These are phyloP conservation scores for Cutaneotrichosporon arboriforme DNA, from an alignment of 1,284 basidiomycete species.

Conservation along the genomic window DNA sequence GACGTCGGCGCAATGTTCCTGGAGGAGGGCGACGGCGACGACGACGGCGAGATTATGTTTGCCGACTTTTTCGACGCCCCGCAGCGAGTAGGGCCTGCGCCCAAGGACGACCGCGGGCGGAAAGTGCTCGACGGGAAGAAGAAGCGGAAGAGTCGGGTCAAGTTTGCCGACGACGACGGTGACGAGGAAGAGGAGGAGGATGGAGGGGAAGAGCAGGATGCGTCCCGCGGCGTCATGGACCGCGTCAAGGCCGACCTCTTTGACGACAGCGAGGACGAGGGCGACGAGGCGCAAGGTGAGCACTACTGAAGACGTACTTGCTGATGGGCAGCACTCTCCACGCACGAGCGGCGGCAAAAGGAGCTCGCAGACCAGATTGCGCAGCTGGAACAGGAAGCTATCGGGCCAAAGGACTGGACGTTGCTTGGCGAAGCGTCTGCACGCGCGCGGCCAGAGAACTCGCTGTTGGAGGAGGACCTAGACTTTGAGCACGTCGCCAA, in stretches of 20 bases:
- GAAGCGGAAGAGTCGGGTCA: conserved; percentile 40
- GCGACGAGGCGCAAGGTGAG: conserved; percentile 36
- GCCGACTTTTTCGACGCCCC: conserved; percentile 61
- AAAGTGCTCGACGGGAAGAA: conserved; percentile 38
- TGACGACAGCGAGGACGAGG: conserved; percentile 52
- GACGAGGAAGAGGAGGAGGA: conserved; percentile 31
- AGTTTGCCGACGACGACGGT: conserved; percentile 31
- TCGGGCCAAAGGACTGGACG: conserved; percentile 73
- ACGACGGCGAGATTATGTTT: conserved; percentile 48
- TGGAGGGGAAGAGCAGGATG: conserved; percentile 31
- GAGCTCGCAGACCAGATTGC: conserved; percentile 54
- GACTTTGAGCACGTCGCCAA: conserved; percentile 89
- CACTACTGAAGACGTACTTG: not conserved
- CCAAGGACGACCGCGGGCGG: conserved; percentile 28
- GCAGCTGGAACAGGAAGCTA: conserved; percentile 53
- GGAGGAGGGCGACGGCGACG: conserved; percentile 46
- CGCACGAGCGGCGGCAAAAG: conserved; percentile 52
- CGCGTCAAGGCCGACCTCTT: conserved; percentile 54
- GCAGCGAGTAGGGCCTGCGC: conserved; percentile 15
- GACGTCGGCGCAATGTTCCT: conserved; percentile 38
- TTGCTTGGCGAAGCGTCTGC: conserved; percentile 85
- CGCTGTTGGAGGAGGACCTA: conserved; percentile 85
- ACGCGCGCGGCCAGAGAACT: conserved; percentile 79
- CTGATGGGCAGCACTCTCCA: conserved; percentile 44
- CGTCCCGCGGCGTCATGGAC: conserved; percentile 46